phyloP scores from a whole-genome alignment of 176 grass and related monocot species.

The Bolboschoenus planiculmis region DNA sequence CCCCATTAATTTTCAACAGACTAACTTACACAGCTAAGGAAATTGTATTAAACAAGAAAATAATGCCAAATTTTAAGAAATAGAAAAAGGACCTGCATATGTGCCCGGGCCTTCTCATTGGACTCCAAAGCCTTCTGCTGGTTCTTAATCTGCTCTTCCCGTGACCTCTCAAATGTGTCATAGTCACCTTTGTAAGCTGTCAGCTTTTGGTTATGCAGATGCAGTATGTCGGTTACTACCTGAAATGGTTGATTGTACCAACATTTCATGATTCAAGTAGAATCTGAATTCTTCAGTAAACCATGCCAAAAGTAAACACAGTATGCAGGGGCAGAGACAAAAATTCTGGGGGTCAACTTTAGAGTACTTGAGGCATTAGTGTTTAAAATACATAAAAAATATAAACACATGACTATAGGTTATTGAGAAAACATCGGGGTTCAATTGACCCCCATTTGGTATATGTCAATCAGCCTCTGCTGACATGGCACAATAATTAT shows the following conservation, averaged over 20 bases:
- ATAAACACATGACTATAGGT: neutral
- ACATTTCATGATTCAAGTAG: constrained; percentile 20
- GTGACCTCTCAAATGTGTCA: constrained; percentile 90
- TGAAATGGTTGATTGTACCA: constrained; percentile 24
- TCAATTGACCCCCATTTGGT: neutral
- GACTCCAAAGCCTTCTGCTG: constrained; percentile 89
- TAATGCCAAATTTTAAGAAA: constrained; percentile 9
- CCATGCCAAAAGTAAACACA: neutral
- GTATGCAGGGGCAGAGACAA: neutral
- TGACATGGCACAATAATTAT: neutral
- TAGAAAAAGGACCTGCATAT: constrained; percentile 73
- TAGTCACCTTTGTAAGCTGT: constrained; percentile 96
- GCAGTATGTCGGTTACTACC: constrained; percentile 95
- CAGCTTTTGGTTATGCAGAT: constrained; percentile 76
- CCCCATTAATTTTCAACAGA: neutral
- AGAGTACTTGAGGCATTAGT: neutral
- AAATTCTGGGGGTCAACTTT: neutral
- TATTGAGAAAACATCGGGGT: neutral
- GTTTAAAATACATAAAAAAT: neutral
- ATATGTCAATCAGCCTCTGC: neutral
- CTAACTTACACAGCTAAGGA: neutral
- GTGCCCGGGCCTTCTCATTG: constrained; percentile 69
- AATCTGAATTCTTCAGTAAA: neutral
- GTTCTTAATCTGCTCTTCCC: constrained; percentile 80
- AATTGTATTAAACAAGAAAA: constrained; percentile 9